These are phyloP conservation scores for Crithidia brevicula DNA, from an alignment of 208 protist genomes.

Conservation along the genomic window DNA sequence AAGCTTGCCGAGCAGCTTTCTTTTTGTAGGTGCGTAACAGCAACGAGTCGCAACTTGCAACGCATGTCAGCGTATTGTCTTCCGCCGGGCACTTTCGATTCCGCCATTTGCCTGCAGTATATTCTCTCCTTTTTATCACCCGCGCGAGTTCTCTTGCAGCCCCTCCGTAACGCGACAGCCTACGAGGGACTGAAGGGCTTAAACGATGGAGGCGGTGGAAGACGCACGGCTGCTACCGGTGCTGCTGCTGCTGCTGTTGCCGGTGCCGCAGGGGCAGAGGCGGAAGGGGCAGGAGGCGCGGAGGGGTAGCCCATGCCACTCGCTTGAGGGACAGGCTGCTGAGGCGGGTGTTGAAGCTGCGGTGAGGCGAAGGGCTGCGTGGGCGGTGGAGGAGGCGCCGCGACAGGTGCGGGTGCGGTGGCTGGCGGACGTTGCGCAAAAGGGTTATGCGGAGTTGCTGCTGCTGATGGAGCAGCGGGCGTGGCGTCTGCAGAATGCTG, in stretches of 20 bases:
- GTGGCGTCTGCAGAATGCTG: no score
- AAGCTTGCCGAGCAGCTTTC: no score
- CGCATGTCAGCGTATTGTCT: no score
- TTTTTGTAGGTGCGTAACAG: no score
- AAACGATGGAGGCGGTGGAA: constrained; percentile 36
- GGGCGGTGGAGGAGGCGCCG: neutral
- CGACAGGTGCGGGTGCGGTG: neutral
- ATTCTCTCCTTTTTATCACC: no score
- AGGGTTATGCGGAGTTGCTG: neutral
- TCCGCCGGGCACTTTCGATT: no score
- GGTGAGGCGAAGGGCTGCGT: neutral
- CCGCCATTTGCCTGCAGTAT: no score
- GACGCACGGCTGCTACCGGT: neutral
- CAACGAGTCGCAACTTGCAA: no score
- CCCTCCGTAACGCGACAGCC: no score
- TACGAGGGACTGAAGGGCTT: constrained; percentile 35
- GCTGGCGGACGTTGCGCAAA: constrained; percentile 2
- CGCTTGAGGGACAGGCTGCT: neutral
- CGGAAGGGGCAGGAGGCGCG: neutral
- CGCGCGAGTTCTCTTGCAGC: no score
- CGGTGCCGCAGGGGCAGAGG: neutral
- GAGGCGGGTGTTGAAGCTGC: neutral
- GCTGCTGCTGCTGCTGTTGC: neutral
- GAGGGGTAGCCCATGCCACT: neutral
- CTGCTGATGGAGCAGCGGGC: neutral